Conservation (phyloP, 2,329 filamentous ascomycete genomes). For the Aspergillus neoniger region DNA sequence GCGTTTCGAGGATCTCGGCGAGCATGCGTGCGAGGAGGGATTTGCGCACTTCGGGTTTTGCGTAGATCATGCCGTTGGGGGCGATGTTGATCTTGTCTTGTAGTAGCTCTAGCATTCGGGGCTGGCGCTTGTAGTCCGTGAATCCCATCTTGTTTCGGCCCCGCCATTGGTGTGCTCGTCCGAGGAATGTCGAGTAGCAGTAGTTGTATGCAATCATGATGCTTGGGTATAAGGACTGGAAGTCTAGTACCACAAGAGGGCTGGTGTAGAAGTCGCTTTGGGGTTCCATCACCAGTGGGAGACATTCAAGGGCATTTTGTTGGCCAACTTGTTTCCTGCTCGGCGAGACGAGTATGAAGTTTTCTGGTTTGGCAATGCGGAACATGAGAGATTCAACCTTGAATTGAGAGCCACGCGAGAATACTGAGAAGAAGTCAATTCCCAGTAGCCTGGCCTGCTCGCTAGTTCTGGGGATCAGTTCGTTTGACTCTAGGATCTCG, state of each 20-base stretch:
- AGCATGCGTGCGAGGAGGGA: conserved; percentile 95
- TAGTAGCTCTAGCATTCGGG: conserved; percentile 72
- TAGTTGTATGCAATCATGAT: conserved; percentile 99
- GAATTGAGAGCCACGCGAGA: conserved; percentile 92
- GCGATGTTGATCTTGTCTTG: conserved; percentile 87
- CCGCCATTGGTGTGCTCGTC: conserved; percentile 83
- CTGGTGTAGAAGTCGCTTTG: conserved; percentile 92
- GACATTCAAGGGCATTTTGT: conserved; percentile 91
- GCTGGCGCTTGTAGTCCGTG: conserved; percentile 76
- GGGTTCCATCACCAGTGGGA: conserved; percentile 96
- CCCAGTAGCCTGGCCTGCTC: conserved; percentile 92
- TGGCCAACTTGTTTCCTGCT: conserved; percentile 87
- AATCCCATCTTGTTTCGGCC: conserved; percentile 95
- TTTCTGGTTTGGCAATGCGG: conserved; percentile 94
- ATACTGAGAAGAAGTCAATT: conserved; percentile 95
- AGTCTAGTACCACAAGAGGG: conserved; percentile 87
- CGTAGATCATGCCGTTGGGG: conserved; percentile 96
- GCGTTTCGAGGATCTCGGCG: conserved; percentile 89
- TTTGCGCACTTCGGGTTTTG: conserved; percentile 79
- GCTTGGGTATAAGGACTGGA: conserved; percentile 93
- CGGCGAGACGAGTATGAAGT: conserved; percentile 85
- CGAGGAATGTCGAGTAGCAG: conserved; percentile 95
- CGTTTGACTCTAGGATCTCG: conserved; percentile 88
- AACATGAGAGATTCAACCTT: conserved; percentile 99
- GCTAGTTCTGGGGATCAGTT: conserved; percentile 82